Evolutionary conservation across 2,329 filamentous ascomycete genomes (phyloP).

Genomic region (Hypoxylon sp.): DNA sequence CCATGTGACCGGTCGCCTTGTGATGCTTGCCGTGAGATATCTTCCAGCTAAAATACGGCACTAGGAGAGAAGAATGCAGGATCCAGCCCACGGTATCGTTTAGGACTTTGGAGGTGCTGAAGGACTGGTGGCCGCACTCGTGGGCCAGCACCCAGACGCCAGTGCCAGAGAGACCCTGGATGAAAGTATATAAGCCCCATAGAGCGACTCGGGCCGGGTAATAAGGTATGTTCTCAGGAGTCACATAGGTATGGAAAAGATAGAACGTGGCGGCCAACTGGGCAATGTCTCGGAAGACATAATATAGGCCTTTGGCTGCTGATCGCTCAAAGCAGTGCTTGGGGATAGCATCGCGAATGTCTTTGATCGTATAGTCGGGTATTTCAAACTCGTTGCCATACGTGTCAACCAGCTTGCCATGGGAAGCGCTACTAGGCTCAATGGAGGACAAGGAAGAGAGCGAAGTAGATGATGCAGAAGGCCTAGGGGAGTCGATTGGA

Average conservation of each 20-base stretch:
- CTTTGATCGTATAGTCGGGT: slow-evolving; percentile 97
- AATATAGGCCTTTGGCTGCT: slow-evolving; percentile 78
- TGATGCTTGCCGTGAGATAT: slow-evolving; percentile 99
- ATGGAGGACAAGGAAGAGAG: slow-evolving; percentile 88
- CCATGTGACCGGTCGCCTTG: slow-evolving; percentile 97
- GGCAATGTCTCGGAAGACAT: slow-evolving; percentile 86
- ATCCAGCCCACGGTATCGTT: slow-evolving; percentile 96
- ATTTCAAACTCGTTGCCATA: slow-evolving; percentile 96
- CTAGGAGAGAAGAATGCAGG: slow-evolving; percentile 87
- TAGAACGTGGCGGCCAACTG: slow-evolving; percentile 84
- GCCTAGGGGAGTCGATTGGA: slow-evolving; percentile 71
- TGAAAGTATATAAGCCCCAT: slow-evolving; percentile 77
- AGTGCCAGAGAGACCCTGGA: slow-evolving; percentile 94
- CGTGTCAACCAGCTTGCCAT: slow-evolving; percentile 84
- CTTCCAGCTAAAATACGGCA: slow-evolving; percentile 99
- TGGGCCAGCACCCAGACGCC: slow-evolving; percentile 97
- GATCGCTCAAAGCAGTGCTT: slow-evolving; percentile 97
- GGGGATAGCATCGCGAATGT: slow-evolving; percentile 96
- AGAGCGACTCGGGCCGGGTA: slow-evolving; percentile 74
- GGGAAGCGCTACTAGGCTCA: slow-evolving; percentile 58
- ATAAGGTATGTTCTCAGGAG: slow-evolving; percentile 84
- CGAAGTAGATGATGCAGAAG: slow-evolving; percentile 86
- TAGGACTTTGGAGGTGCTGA: slow-evolving; percentile 90
- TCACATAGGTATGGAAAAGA: slow-evolving; percentile 90
- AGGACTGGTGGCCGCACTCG: slow-evolving; percentile 97